Percentiles rank a stretch among this genome's conserved stretches.
phyloP scores from a whole-genome alignment of 495 filamentous ascomycete genomes.

The Peziza echinospora region DNA sequence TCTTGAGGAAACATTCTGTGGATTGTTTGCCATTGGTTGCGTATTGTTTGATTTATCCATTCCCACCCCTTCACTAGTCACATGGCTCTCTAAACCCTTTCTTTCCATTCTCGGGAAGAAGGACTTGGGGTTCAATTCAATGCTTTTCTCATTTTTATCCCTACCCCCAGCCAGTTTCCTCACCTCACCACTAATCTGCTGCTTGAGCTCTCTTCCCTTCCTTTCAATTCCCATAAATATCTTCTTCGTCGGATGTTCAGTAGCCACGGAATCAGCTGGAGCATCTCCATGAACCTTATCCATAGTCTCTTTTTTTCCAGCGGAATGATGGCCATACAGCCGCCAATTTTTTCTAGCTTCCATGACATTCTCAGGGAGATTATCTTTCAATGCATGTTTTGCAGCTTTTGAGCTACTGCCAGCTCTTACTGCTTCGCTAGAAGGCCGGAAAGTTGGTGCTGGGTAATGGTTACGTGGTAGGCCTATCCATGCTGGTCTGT shows the following conservation, averaged over 20 bases:
- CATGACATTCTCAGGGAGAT: not conserved
- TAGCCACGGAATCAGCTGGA: not conserved
- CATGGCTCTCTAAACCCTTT: no score
- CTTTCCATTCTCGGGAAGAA: not conserved
- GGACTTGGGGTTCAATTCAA: not conserved
- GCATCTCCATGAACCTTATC: no score
- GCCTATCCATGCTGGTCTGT: not conserved
- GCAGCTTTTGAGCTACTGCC: not conserved
- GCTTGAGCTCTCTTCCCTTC: not conserved
- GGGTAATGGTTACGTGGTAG: not conserved
- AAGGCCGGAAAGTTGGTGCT: not conserved
- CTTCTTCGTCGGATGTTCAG: not conserved
- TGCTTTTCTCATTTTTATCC: not conserved
- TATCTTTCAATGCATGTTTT: not conserved
- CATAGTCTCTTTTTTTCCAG: no score
- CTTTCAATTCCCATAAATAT: not conserved
- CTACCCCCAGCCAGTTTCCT: not conserved
- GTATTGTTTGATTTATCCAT: no score
- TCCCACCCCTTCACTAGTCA: no score
- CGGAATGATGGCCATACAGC: not conserved
- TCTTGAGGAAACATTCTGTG: no score
- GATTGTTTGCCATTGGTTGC: no score
- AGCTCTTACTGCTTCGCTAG: not conserved
- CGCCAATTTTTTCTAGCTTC: not conserved
- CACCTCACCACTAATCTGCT: not conserved